Evolutionary conservation across 2,329 filamentous ascomycete genomes (phyloP), one percentile per base, ranked within the genome.

Genomic region (Neopestalotiopsis rosae): DNA sequence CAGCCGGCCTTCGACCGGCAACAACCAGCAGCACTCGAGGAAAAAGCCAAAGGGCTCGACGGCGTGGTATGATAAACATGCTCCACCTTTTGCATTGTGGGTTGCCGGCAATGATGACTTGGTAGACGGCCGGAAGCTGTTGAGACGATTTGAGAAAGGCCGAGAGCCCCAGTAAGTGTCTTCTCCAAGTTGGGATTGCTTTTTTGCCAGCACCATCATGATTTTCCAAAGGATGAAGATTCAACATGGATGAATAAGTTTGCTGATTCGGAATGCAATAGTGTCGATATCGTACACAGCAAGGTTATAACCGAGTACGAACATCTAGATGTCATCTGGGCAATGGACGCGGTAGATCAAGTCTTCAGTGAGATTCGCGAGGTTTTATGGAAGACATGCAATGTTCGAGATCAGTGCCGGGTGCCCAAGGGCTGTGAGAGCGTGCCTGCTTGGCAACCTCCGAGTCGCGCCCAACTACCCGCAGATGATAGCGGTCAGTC

Each of bases 311-410:
- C 93, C 2, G 93, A 92, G 61, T 97, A 97, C 78, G 95, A 98
- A 81, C 95, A 98, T 80, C 86, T 98, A 4, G 95, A 98, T 81
- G 94, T 98, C 1, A 90, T 98, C 49, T 98, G 95, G 95, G 94
- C 95, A 0, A 94, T 98, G 85, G 94, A 98, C 76, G 90, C 90
- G 0, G 89, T 94, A 17, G 91, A 95, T 62, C 89, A 95, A 78
- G 93, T 98, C 0, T 96, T 95, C 5, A 86, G 84, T 68, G 95
- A 97, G 81, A 84, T 98, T 0, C 87, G 90, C 38, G 91, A 95
- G 75, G 91, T 97, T 14, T 80, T 98, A 13, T 98, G 95, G 95
- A 90, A 90, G 79, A 97, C 94, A 1, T 83, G 90, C 82, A 45
- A 89, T 61, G 83, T 73, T 34, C 79, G 89, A 66, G 83, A 84